phyloP scores from a whole-genome alignment of 345 rosid genomes.

The Rhodamnia rubescens region DNA sequence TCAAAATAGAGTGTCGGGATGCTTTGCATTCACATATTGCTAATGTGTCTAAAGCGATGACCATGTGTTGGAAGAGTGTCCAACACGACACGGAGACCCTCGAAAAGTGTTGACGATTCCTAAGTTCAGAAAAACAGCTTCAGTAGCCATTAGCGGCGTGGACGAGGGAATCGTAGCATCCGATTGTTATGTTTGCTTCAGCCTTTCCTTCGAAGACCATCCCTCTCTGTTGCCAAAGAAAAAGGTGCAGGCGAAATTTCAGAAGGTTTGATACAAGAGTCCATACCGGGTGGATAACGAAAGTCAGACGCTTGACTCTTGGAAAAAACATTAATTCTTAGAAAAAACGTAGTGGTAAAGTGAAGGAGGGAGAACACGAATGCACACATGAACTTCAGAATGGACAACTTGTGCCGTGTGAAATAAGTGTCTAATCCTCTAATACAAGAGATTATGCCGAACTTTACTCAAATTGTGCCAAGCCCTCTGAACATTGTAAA shows the following conservation, averaged over 20 bases:
- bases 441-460: not conserved
- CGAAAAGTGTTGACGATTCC: too few relatives aligned
- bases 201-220: constrained; percentile 52
- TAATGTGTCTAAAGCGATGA: too few relatives aligned
- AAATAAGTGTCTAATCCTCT: not conserved
- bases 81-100: too few relatives aligned
- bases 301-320: not conserved
- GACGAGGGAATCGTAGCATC: constrained; percentile 53
- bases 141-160: constrained; percentile 38
- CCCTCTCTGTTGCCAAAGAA: constrained; percentile 16
- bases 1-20: too few relatives aligned
- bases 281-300: not conserved
- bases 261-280: not conserved
- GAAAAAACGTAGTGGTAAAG: not conserved
- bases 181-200: constrained; percentile 49
- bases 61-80: too few relatives aligned
- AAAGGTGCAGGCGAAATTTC: not conserved
- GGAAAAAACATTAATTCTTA: constrained; percentile 31
- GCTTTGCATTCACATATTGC: too few relatives aligned
- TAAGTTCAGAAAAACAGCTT: constrained; percentile 15
- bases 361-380: not conserved
- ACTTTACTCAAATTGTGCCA: not conserved
- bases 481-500: not conserved
- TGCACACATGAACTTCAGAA: not conserved
- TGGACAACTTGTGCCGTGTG: not conserved